Evolutionary conservation across 148 eudicot species (phyloP), one percentile per base, ranked within the genome.

Genomic region (Vaccinium corymbosum): DNA sequence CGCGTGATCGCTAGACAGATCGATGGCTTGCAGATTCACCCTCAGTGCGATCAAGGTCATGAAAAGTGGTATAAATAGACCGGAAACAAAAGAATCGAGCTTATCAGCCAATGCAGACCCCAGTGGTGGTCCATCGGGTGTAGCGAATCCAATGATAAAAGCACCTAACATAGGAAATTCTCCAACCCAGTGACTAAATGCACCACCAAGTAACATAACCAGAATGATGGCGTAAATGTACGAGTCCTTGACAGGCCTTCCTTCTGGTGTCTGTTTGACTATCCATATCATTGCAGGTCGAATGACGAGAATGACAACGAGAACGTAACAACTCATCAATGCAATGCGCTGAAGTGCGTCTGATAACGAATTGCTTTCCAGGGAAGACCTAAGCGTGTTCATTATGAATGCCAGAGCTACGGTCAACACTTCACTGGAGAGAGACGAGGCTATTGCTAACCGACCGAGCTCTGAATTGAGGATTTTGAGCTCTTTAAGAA

Each of bases 111-210:
- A 35, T 68, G 89, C 83, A 1, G 90, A 88, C 15, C 89, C 90
- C 35, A 90, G 59, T 8, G 92, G 92, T 3, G 86, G 89, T n/a
- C 92, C 92, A 59, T 84, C 87, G 0, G 90, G 92, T 49, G 84
- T 25, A 32, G 75, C 89, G 20, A 80, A 78, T 14, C 92, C 92
- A 20, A 86, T 32, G 42, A 90, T 57, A 61, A 85, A 83, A 8
- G 86, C 74, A n/a, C 90, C 92, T n/a, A 90, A 79, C 3, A 88
- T 20, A 29, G 86, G 82, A 74, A 32, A 79, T 17, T 85, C 85
- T 17, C 71, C 50, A 7, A 85, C 20, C 38, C 74, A 50, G 79
- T 87, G 56, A 7, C 85, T 75, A 17, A 76, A 78, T 12, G 87
- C 52, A 29, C 75, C 83, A 27, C 86, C 62, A 17, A 81, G n/a